Base-by-base conservation (phyloP, 495 filamentous ascomycete genomes). In the Xylaria venustula region DNA sequence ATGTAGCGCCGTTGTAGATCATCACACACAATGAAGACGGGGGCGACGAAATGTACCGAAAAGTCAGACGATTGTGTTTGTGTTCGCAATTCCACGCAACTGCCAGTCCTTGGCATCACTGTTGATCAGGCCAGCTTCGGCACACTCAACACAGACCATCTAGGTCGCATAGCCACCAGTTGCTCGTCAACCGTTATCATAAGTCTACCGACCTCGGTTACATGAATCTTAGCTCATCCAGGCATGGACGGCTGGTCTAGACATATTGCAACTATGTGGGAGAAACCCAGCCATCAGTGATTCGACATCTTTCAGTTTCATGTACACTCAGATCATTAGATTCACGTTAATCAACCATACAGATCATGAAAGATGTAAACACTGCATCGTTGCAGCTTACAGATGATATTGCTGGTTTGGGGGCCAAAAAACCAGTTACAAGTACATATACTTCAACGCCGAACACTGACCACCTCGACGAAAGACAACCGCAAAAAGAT, bases 381-480 rank as follows among this genome's bases (percentile, higher is more conserved):
- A 47, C 58, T 41, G 58, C 58, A 12, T 17, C 30, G 34, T 54
- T 41, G 51, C 51, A 61, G 42, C 52, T 55, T 23, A 23, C 20
- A 41, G 9, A 54, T 26, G 49, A 20, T 41, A 60, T 56, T 42
- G 41, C 37, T 45, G 42, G 28, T 40, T 47, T 40, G 25, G 30
- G 36, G 40, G 28, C 49, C 26, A 20, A 41, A 22, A 54, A 55
- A 48, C n/a, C 49, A 56, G 22, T 20, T 44, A 55, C 32, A 44
- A 49, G 42, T 56, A 62, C 59, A 56, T 37, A 28, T 61, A 54
- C 58, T 62, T 57, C 28, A 51, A 62, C 51, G 60, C 51, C 60
- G 19, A 32, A 57, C 60, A 51, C 53, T 40, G 28, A 47, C 3
- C n/a, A n/a, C 32, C 56, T 17, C 50, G 19, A 47, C 15, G 23